phyloP scores from a whole-genome alignment of 768 basidiomycete species.

The Coprinopsis marcescibilis region DNA sequence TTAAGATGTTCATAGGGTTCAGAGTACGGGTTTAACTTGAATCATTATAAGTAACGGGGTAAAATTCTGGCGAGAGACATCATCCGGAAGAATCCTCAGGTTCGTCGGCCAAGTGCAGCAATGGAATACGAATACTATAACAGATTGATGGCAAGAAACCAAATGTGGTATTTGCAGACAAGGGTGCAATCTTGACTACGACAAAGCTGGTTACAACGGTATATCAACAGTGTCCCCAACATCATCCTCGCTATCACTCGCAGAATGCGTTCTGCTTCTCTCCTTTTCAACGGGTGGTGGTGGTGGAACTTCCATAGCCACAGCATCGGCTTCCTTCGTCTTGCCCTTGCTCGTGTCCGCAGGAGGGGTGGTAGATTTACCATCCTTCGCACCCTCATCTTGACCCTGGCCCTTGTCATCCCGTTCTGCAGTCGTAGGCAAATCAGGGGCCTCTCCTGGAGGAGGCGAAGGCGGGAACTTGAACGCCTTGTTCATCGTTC shows the following conservation, averaged over 20 bases:
- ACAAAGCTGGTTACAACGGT: conserved; percentile 3
- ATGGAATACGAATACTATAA: too few relatives aligned
- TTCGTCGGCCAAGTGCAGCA: too few relatives aligned
- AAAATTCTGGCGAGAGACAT: too few relatives aligned
- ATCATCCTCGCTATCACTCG: conserved; percentile 7
- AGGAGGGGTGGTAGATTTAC: conserved; percentile 29
- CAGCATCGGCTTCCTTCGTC: conserved; percentile 34
- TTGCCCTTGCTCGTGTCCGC: conserved; percentile 9
- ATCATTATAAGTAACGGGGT: too few relatives aligned
- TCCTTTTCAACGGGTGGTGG: conserved; percentile 80
- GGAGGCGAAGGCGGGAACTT: conserved; percentile 52
- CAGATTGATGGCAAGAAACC: too few relatives aligned
- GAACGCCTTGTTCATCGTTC: conserved; percentile 76
- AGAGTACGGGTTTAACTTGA: too few relatives aligned
- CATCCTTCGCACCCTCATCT: neutral
- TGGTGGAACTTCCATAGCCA: conserved; percentile 70
- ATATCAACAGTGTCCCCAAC: conserved; percentile 11
- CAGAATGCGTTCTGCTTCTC: conserved; percentile 22
- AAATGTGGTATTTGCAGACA: too few relatives aligned
- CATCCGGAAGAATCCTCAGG: too few relatives aligned
- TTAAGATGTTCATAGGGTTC: too few relatives aligned
- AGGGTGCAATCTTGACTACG: too few relatives aligned
- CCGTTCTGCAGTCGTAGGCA: conserved; percentile 25
- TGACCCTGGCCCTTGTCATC: conserved; percentile 8
- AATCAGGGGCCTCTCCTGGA: conserved; percentile 17